Conservation (phyloP, 805 yeast genomes). For the Metschnikowia shivogae region DNA sequence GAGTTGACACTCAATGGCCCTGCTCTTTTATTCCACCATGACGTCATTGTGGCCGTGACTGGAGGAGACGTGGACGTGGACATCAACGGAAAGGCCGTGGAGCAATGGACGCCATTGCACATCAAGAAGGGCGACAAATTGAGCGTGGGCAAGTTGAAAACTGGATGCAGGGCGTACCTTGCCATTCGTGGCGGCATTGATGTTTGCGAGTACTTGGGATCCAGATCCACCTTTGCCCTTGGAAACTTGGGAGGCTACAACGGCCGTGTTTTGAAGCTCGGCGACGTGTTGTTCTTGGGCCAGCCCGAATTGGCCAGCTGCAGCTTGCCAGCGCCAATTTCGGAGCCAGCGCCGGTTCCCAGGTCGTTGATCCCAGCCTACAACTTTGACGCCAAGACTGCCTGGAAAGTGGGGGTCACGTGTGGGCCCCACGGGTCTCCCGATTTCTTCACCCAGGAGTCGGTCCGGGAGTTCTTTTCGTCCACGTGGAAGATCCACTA, state of each 20-base stretch:
- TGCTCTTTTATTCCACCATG: constrained; percentile 75
- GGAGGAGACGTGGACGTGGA: constrained; percentile 78
- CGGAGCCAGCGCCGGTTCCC: constrained; percentile 61
- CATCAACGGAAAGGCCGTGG: constrained; percentile 53
- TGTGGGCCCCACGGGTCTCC: constrained; percentile 99
- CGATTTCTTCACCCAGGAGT: constrained; percentile 79
- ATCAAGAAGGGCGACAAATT: constrained; percentile 74
- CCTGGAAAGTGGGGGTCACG: constrained; percentile 88
- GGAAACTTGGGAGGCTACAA: constrained; percentile 93
- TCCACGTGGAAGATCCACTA: constrained; percentile 92
- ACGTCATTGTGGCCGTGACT: constrained; percentile 71
- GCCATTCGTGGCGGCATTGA: constrained; percentile 92
- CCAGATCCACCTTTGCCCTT: constrained; percentile 93
- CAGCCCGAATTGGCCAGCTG: constrained; percentile 67
- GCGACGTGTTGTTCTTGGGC: constrained; percentile 87
- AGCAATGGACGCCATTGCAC: constrained; percentile 69
- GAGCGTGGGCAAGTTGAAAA: constrained; percentile 70
- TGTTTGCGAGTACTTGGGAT: constrained; percentile 89
- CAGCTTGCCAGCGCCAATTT: constrained; percentile 66
- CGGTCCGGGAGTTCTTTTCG: constrained; percentile 68
- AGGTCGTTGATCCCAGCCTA: constrained; percentile 52
- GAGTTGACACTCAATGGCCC: constrained; percentile 91
- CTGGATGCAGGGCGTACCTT: constrained; percentile 87
- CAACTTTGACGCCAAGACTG: constrained; percentile 31
- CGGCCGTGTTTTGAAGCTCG: constrained; percentile 86